Conservation (phyloP, 2,329 filamentous ascomycete genomes). For the Ophiostoma himal-ulmi region DNA sequence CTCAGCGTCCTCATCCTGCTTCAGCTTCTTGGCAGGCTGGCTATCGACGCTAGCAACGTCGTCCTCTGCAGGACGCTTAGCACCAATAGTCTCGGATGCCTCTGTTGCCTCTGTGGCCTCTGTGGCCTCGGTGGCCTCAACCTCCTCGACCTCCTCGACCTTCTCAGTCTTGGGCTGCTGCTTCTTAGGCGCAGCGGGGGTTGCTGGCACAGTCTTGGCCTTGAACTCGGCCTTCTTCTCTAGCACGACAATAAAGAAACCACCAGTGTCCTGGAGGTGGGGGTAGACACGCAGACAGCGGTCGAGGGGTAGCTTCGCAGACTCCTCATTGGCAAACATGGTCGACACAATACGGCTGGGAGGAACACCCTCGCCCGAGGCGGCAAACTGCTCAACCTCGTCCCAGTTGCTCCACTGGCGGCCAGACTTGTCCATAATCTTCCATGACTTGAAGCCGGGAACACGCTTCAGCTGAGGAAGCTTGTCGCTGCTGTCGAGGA, state of each 20-base stretch:
- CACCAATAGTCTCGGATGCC: conserved; percentile 22
- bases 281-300: conserved; percentile 91
- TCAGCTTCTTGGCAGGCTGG: conserved; percentile 39
- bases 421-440: conserved; percentile 80
- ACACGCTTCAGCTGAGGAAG: conserved; percentile 71
- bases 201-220: conserved; percentile 42
- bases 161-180: conserved; percentile 27
- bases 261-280: conserved; percentile 91
- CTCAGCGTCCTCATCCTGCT: conserved; percentile 27
- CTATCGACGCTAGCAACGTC: conserved; percentile 27
- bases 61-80: conserved; percentile 35
- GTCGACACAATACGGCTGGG: conserved; percentile 66
- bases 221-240: conserved; percentile 87
- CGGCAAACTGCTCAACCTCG: conserved; percentile 66
- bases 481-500: conserved; percentile 75
- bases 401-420: conserved; percentile 76
- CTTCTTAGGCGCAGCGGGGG: conserved; percentile 41
- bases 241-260: conserved; percentile 93
- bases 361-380: conserved; percentile 40
- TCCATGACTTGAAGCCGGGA: conserved; percentile 75
- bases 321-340: conserved; percentile 69
- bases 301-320: conserved; percentile 68
- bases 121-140: background rate
- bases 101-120: background rate
- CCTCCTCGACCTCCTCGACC: background rate